These are phyloP conservation scores for Macrolepiota dolichaula DNA, from an alignment of 768 basidiomycete genomes.

Conservation along the genomic window DNA sequence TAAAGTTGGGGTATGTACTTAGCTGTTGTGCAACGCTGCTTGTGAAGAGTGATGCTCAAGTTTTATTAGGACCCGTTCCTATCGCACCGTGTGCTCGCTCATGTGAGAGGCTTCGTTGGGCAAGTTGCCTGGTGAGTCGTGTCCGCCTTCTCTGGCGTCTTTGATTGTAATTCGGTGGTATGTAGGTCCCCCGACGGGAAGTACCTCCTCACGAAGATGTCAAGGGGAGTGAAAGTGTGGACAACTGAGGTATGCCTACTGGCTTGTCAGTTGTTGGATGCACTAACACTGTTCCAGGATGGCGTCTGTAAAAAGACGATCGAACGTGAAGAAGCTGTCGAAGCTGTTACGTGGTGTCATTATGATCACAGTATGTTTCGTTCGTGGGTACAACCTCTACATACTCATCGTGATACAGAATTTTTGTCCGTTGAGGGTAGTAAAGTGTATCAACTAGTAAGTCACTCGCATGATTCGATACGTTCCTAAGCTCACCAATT, in stretches of 20 bases:
- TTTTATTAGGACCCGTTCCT: slow-evolving; percentile 47
- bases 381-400: not conserved
- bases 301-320: slow-evolving; percentile 69
- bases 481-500: not conserved
- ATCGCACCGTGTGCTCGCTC: slow-evolving; percentile 62
- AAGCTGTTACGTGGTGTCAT: slow-evolving; percentile 69
- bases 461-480: slow-evolving; percentile 9
- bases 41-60: slow-evolving; percentile 3
- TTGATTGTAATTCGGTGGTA: not conserved
- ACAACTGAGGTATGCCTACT: slow-evolving; percentile 47
- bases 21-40: not conserved
- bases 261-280: not conserved
- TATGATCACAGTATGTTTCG: slow-evolving; percentile 48
- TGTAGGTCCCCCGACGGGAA: slow-evolving; percentile 63
- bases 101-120: slow-evolving; percentile 68
- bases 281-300: slow-evolving; percentile 35
- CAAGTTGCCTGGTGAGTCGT: slow-evolving; percentile 66
- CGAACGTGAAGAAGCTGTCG: slow-evolving; percentile 49
- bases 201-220: slow-evolving; percentile 60
- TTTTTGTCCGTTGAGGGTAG: slow-evolving; percentile 72
- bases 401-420: slow-evolving; percentile 29
- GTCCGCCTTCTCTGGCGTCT: not conserved
- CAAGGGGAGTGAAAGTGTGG: slow-evolving; percentile 69
- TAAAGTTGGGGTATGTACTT: slow-evolving; percentile 50
- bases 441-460: slow-evolving; percentile 56